phyloP scores from a whole-genome alignment of 116 monocot species.

The Dioscorea cayenensis region DNA sequence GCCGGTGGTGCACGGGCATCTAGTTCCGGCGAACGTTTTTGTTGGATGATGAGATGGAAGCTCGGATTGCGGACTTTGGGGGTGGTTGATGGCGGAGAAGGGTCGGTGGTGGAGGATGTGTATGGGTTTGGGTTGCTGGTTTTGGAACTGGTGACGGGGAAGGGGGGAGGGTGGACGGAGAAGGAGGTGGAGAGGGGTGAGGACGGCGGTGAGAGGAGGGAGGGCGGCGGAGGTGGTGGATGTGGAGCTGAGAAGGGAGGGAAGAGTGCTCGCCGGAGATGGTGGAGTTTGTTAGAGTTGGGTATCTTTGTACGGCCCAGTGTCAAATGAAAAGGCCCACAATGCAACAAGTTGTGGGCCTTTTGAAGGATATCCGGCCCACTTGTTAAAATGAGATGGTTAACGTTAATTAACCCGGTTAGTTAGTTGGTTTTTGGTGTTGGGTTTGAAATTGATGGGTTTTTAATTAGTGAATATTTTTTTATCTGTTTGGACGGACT shows the following conservation, averaged over 20 bases:
- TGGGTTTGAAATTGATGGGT: too few species aligned
- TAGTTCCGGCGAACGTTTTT: slow-evolving; percentile 55
- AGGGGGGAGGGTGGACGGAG: slow-evolving; percentile 26
- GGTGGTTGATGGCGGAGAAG: slow-evolving; percentile 13
- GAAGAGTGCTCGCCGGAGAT: slow-evolving; percentile 14
- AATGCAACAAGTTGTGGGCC: slow-evolving; percentile 81
- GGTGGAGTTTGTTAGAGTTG: slow-evolving; percentile 53
- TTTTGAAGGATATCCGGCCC: slow-evolving; percentile 66
- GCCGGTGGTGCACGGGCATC: slow-evolving; percentile 65
- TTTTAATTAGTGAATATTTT: too few species aligned
- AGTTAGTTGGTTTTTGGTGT: too few species aligned
- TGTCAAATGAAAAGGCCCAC: slow-evolving; percentile 57
- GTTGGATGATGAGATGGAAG: slow-evolving; percentile 64
- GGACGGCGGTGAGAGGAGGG: slow-evolving; percentile 37
- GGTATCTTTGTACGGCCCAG: slow-evolving; percentile 72
- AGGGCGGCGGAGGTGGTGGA: slow-evolving; percentile 37
- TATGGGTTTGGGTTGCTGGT: slow-evolving; percentile 58
- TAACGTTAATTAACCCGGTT: too few species aligned
- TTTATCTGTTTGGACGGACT: too few species aligned
- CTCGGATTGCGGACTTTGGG: slow-evolving; percentile 67
- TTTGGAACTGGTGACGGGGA: slow-evolving; percentile 60
- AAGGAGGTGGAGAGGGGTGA: slow-evolving; percentile 33
- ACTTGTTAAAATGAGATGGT: too few species aligned
- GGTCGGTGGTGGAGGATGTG: slow-evolving; percentile 28
- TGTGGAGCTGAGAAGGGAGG: slow-evolving; percentile 4